Conservation (phyloP, 345 rosid species). For the Limnanthes douglasii region DNA sequence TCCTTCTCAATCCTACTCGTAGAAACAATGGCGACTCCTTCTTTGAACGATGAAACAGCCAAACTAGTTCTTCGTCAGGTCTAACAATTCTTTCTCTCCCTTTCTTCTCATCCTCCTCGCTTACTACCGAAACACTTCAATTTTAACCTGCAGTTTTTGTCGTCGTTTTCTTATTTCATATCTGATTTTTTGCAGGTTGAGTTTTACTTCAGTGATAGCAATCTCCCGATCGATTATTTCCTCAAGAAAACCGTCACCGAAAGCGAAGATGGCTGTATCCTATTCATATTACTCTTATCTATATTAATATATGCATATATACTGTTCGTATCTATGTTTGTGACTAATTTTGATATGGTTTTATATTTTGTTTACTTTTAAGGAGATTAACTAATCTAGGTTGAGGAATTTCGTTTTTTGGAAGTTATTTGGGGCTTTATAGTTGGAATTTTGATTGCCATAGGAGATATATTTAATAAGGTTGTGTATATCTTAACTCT, state of each 20-base stretch:
- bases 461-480: too few relatives aligned
- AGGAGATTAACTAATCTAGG: neutral
- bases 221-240: slow-evolving; percentile 71
- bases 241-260: slow-evolving; percentile 44
- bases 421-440: neutral
- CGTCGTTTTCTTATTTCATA: too few relatives aligned
- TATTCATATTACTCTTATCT: too few relatives aligned
- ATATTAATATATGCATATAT: too few relatives aligned
- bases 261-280: slow-evolving; percentile 77
- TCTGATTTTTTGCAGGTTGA: slow-evolving; percentile 41
- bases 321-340: too few relatives aligned
- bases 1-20: slow-evolving; percentile 1
- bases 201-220: slow-evolving; percentile 93
- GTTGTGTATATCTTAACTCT: slow-evolving; percentile 24
- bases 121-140: neutral
- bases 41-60: slow-evolving; percentile 43
- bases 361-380: neutral
- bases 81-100: neutral
- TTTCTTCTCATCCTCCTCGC: neutral
- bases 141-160: neutral
- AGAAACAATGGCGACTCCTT: slow-evolving; percentile 36
- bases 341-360: neutral
- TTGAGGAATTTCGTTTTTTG: neutral
- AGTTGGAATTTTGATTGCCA: too few relatives aligned
- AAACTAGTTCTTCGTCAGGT: slow-evolving; percentile 83